phyloP scores from a whole-genome alignment of 805 yeast species.

The Blastobotrys terrestris region DNA sequence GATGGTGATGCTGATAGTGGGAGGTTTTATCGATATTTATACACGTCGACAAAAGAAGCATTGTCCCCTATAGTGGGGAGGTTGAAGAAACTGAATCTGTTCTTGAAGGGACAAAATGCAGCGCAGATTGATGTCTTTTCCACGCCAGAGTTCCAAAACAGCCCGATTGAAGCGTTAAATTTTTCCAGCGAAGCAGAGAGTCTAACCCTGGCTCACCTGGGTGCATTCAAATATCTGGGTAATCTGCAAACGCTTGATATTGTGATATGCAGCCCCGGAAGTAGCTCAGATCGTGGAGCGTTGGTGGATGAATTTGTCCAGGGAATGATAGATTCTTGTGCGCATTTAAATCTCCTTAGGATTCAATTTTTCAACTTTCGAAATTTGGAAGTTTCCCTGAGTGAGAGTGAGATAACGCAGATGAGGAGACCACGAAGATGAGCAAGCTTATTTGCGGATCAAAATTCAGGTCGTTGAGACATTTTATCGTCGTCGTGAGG shows the following conservation, averaged over 20 bases:
- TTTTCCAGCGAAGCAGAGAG: background rate
- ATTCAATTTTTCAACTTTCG: no score
- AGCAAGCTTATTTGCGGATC: no score
- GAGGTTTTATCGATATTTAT: background rate
- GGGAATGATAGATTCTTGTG: background rate
- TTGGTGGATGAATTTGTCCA: background rate
- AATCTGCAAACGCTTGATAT: background rate
- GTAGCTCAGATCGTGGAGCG: background rate
- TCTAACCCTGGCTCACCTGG: background rate
- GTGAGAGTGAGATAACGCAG: no score
- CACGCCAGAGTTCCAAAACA: background rate
- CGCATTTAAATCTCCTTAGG: background rate
- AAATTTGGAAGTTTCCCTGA: no score
- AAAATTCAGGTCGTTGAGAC: background rate
- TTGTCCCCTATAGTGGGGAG: background rate
- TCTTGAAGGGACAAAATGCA: background rate
- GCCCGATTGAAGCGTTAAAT: background rate
- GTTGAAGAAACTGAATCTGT: background rate
- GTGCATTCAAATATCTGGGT: background rate
- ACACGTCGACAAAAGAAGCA: background rate
- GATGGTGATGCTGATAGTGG: background rate
- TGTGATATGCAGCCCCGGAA: background rate
- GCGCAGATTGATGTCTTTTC: background rate
- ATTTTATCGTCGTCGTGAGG: background rate
- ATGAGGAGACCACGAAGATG: no score